Percentiles rank a stretch among this genome's conserved stretches.
These are phyloP conservation scores for Rugosomyces carneus DNA, from an alignment of 1,284 basidiomycete genomes.

Conservation along the genomic window DNA sequence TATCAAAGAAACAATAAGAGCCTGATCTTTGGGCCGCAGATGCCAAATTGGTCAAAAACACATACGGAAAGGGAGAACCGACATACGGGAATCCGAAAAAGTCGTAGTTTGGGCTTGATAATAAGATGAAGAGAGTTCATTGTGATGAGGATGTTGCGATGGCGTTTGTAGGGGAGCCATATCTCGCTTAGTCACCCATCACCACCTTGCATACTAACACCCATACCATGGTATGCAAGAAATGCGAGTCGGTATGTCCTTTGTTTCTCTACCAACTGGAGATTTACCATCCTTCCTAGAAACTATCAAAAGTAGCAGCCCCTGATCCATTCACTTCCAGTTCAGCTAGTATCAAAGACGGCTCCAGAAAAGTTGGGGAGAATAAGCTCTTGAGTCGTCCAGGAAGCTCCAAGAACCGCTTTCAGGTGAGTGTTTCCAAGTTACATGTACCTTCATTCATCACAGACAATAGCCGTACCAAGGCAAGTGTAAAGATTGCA, in stretches of 20 bases:
- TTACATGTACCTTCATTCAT: conserved; percentile 14
- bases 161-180: conserved; percentile 7
- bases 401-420: conserved; percentile 64
- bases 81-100: conserved; percentile 17
- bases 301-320: conserved; percentile 76
- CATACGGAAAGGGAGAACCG: conserved; percentile 31
- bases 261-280: conserved; percentile 18
- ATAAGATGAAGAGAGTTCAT: conserved; percentile 17
- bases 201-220: conserved; percentile 16
- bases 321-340: conserved; percentile 75
- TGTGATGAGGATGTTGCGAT: conserved; percentile 20
- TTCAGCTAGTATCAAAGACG: conserved; percentile 67
- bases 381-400: conserved; percentile 72
- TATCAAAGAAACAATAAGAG: conserved; percentile 36
- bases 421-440: conserved; percentile 45
- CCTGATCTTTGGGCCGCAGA: conserved; percentile 32
- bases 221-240: conserved; percentile 61
- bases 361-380: conserved; percentile 73
- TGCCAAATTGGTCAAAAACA: conserved; percentile 28
- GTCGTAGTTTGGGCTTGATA: conserved; percentile 19
- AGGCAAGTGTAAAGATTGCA: conserved; percentile 79
- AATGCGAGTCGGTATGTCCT: conserved; percentile 58
- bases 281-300: conserved; percentile 37
- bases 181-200: conserved; percentile 30
- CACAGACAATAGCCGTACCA: conserved; percentile 60